These are phyloP conservation scores for Metarhizium album DNA, from an alignment of 2,329 filamentous ascomycete genomes.

Conservation along the genomic window DNA sequence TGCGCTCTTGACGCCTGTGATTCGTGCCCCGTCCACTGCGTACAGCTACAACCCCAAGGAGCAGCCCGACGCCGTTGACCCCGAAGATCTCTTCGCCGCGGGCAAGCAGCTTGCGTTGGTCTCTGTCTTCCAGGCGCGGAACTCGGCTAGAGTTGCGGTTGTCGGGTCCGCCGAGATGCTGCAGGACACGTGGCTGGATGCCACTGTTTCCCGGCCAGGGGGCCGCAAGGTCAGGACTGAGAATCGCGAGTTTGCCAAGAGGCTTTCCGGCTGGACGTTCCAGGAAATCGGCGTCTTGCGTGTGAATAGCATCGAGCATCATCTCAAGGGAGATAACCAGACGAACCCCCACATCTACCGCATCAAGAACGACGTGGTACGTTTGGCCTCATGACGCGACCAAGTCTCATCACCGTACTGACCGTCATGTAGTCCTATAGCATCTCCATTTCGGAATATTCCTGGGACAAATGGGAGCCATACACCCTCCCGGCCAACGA, in stretches of 20 bases:
- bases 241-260: conserved; percentile 78
- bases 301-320: conserved; percentile 75
- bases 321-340: conserved; percentile 42
- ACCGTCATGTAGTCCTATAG: conserved; percentile 54
- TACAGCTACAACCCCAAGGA: conserved; percentile 95
- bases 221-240: conserved; percentile 48
- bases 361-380: conserved; percentile 91
- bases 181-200: conserved; percentile 80
- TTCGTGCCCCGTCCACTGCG: conserved; percentile 72
- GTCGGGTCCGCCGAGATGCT: conserved; percentile 81
- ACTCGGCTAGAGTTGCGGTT: conserved; percentile 81
- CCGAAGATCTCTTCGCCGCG: conserved; percentile 74
- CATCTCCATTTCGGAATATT: conserved; percentile 83
- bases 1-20: conserved; percentile 67
- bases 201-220: conserved; percentile 55
- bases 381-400: conserved; percentile 28
- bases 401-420: neutral
- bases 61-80: conserved; percentile 49
- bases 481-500: conserved; percentile 63
- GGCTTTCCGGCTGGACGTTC: conserved; percentile 90
- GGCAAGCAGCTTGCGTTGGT: conserved; percentile 76
- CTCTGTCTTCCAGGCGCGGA: conserved; percentile 82
- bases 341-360: conserved; percentile 84
- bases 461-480: conserved; percentile 61
- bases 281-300: conserved; percentile 84